Base-by-base conservation (phyloP, 306 rosid genomes). In the Corylus americana region DNA sequence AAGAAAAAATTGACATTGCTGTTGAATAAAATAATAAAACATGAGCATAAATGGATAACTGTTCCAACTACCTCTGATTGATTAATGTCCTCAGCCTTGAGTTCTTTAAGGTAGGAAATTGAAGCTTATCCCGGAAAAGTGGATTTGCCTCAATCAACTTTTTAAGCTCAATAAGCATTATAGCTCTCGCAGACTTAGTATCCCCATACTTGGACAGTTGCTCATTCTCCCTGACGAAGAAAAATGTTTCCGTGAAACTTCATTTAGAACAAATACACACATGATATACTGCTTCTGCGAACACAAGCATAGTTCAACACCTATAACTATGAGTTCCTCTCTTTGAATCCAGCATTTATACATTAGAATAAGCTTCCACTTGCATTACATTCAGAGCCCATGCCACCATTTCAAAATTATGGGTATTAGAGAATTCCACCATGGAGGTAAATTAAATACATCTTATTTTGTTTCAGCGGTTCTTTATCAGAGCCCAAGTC, bases 121-220 rank as follows among this genome's bases (percentile, higher is more conserved):
- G 99, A 89, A 93, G 95, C 86, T 93, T 95, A 55, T 95, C 99
- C 11, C 98, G 99, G 86, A 95, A 95, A 83, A 95, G 86, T 29
- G 99, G 99, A 80, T 95, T 95, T 76, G 99, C 98, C 85, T 95
- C 99, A 66, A 95, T 93, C 79, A 95, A 85, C 82, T 95, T 95
- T 85, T 95, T 95, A 67, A 95, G 88, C 74, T 93, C 99, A 59
- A 92, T 96, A 74, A 92, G 98, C 98, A 95, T 91, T 81, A 95
- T 91, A 79, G 93, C 92, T 89, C 99, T 88, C 9, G 99, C 99
- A 72, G 99, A 91, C 85, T 95, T 95, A 4, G 98, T 91, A 83
- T 95, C 99, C 80, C 99, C 99, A 73, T 95, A 95, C 81, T 95
- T 95, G 37, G 99, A 95, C 70, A 95, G 89, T 88, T 95, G 99